Evolutionary conservation across 2,329 filamentous ascomycete genomes (phyloP).

Genomic region (Ophiosphaerella korrae): DNA sequence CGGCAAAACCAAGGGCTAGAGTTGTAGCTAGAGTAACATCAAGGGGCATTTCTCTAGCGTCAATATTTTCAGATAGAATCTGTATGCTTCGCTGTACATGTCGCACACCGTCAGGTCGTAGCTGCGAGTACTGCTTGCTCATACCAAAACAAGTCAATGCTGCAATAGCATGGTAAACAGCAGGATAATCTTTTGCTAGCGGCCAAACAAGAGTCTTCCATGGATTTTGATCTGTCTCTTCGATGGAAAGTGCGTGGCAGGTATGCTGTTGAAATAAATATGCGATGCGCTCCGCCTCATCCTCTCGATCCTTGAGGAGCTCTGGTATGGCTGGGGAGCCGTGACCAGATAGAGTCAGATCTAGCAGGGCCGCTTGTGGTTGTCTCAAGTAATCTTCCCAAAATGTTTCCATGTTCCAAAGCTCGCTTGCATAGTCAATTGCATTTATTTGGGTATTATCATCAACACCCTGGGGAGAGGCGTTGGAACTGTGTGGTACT

Average conservation of each 20-base stretch:
- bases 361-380: slow-evolving; percentile 5
- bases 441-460: neutral
- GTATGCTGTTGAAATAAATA: slow-evolving; percentile 65
- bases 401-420: slow-evolving; percentile 21
- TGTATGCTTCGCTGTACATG: slow-evolving; percentile 67
- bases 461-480: neutral
- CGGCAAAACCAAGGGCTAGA: slow-evolving; percentile 68
- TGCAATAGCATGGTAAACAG: slow-evolving; percentile 68
- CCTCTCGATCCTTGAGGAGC: slow-evolving; percentile 2
- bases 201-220: slow-evolving; percentile 74
- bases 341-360: slow-evolving; percentile 2
- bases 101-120: slow-evolving; percentile 65
- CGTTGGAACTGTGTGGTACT: slow-evolving; percentile 1
- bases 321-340: neutral
- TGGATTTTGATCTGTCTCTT: slow-evolving; percentile 68
- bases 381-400: slow-evolving; percentile 18
- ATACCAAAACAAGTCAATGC: slow-evolving; percentile 71
- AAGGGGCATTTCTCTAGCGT: slow-evolving; percentile 63
- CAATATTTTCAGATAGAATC: slow-evolving; percentile 56
- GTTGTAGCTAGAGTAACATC: slow-evolving; percentile 70
- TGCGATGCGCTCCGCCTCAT: slow-evolving; percentile 14
- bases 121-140: slow-evolving; percentile 58
- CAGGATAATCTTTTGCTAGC: slow-evolving; percentile 64
- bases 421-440: slow-evolving; percentile 11
- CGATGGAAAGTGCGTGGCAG: slow-evolving; percentile 70